Base-by-base conservation (phyloP, 495 filamentous ascomycete species). In the Penicillium goetzii region DNA sequence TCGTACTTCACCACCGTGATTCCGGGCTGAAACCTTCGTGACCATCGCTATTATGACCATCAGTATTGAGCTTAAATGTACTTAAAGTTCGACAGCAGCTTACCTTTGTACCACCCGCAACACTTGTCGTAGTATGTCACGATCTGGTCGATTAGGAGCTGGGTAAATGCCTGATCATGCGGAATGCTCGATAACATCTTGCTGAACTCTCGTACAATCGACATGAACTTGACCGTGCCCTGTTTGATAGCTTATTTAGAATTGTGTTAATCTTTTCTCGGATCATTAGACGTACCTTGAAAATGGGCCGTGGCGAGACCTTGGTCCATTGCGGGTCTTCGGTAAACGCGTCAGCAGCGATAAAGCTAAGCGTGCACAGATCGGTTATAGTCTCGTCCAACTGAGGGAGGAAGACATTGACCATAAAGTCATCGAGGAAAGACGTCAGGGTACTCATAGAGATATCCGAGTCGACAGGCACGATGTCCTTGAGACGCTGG, bases 371-470 rank as follows among this genome's bases (percentile, higher is more conserved):
- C 34, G 89, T 88, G 73, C 91, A 92, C 32, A 97, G 81, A 71
- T 99, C 96, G 14, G 89, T 87, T 8, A 99, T 86, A 0, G 96
- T 97, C 70, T 99, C 95, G 57, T 99, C 95, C 15, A 99, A 79
- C 69, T 97, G 96, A 21, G 95, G 95, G 59, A 94, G 90, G 80
- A 99, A 99, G 38, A 98, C 93, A 68, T 98, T 98, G 74, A 98
- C 89, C 58, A 99, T 85, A 76, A 98, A 98, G 73, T 99, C 96
- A 72, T 99, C 95, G 12, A 99, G 85, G 78, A 99, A 99, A 25
- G 92, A 93, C 2, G 95, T 97, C 54, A 98, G 74, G 2, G 92
- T 96, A 73, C 88, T 91, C 62, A 90, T 89, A 8, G 89, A 88
- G 66, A 98, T 90, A 64, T 96, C 93, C 0, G 93, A 84, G 58